phyloP scores from a whole-genome alignment of 768 basidiomycete species.

The Sporobolomyces roseus region DNA sequence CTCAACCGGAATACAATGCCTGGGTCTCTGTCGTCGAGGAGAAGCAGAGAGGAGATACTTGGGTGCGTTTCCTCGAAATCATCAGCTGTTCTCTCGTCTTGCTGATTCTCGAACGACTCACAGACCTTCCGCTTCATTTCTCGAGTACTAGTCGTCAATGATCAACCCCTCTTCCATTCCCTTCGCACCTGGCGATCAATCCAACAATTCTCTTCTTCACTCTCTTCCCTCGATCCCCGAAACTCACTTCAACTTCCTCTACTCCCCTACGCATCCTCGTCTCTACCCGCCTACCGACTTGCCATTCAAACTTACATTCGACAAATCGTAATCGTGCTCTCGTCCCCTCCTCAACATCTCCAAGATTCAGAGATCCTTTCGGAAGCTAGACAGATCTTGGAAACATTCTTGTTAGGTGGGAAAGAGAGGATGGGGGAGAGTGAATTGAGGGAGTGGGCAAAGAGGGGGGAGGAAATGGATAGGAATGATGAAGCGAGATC shows the following conservation, averaged over 20 bases:
- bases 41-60: too few relatives aligned
- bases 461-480: background rate
- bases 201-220: background rate
- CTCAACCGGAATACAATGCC: conserved; percentile 2
- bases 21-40: conserved; percentile 34
- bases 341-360: conserved; percentile 2
- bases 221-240: conserved; percentile 9
- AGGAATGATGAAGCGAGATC: background rate
- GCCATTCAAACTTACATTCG: conserved; percentile 27
- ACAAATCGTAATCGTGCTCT: conserved; percentile 31
- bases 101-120: too few relatives aligned
- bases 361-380: background rate
- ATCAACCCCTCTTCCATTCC: background rate
- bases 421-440: background rate
- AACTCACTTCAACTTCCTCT: conserved; percentile 10
- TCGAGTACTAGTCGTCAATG: background rate
- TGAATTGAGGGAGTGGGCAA: background rate
- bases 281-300: background rate
- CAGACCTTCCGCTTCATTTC: conserved; percentile 28
- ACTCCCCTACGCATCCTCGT: background rate
- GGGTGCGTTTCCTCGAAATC: too few relatives aligned
- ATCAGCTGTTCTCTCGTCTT: too few relatives aligned
- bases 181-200: background rate
- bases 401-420: conserved; percentile 24
- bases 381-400: conserved; percentile 18